Base-by-base conservation (phyloP, 768 basidiomycete species). In the Hortiboletus flavorubellus region DNA sequence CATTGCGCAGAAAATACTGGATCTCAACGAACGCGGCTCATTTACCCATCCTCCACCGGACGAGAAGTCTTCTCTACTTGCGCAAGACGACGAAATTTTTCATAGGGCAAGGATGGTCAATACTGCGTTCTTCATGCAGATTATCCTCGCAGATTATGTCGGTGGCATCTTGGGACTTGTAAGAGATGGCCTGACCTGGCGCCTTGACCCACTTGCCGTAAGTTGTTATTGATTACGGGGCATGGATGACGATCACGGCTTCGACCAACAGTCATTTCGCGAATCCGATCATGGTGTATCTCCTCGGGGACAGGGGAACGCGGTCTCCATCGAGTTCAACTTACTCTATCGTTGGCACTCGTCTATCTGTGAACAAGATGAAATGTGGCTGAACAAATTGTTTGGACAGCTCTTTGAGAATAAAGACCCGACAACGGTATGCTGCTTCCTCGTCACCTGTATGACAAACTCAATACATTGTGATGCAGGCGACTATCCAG, bases 31-130 rank as follows among this genome's bases (percentile, higher is more conserved):
- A 68, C 64, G 68, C 16, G 75, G 78, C 10, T 78, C 70, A 2
- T 87, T 77, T 66, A 48, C 50, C 15, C 41, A 59, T 41, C 63
- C 68, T 51, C 47, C 64, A 57, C 23, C 49, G 2, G 33, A 55
- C 9, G 56, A 64, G 44, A 33, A 59, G 56, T 8, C 53, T 31
- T 60, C 69, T 6, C 64, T 71, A 6, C 62, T 63, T 14, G 69
- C 61, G 0, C 89, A 91, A 64, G 90, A 91, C 51, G 83, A 89
- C 47, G 89, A 91, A 61, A 83, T 91, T 44, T 91, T 89, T 73
- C 78, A 87, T 54, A 81, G 86, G 30, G 77, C 87, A 10, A 80
- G 89, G 46, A 74, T 90, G 44, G 83, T 91, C 43, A 91, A 91
- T 67, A 85, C 83, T 49, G 85, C 80, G 4, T 85, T 77, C 62